Evolutionary conservation across 495 filamentous ascomycete genomes (phyloP), one percentile per base, ranked within the genome.

Genomic region (Glutinoglossum americanum): DNA sequence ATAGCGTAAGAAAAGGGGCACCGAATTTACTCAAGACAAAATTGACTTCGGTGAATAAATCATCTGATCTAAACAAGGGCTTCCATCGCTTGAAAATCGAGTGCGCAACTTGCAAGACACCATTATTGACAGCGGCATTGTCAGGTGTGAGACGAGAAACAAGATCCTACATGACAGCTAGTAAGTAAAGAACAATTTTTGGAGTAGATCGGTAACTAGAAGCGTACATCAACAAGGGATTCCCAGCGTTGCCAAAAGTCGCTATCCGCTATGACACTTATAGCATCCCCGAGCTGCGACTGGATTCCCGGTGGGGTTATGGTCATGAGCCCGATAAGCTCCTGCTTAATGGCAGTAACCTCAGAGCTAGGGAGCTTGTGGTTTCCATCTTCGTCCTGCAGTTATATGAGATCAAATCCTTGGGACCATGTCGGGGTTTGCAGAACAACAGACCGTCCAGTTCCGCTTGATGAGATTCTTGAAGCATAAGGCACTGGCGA

Each of bases 181-280:
- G 56, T 51, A 25, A 58, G 39, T 23, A 37, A 33, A 11, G 25
- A 33, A 13, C n/a, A 44, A 3, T 3, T 32, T 47, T 25, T 21
- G 13, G 21, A n/a, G 8, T 0, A 8, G 15, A 19, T 33, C 30
- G 23, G n/a, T n/a, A n/a, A 21, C 17, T 11, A n/a, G 51, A 25
- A 48, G 68, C 72, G 60, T 66, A 84, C 80, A 72, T 87, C 80
- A 51, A 89, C 84, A 59, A 99, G 74, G 35, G 88, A 93, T 64
- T 95, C 85, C 93, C 93, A 99, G 64, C 84, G 76, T 67, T 82
- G 73, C 83, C 84, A 97, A 70, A 99, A 99, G 66, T 99, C 93
- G 62, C 88, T 95, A 68, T 97, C 90, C 37, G 93, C 93, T 60
- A 99, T 97, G 61, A 88, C 78, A 69, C 92, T 95, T 66, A 96